Conservation (phyloP, 805 yeast genomes). For the Ogataea corticis region DNA sequence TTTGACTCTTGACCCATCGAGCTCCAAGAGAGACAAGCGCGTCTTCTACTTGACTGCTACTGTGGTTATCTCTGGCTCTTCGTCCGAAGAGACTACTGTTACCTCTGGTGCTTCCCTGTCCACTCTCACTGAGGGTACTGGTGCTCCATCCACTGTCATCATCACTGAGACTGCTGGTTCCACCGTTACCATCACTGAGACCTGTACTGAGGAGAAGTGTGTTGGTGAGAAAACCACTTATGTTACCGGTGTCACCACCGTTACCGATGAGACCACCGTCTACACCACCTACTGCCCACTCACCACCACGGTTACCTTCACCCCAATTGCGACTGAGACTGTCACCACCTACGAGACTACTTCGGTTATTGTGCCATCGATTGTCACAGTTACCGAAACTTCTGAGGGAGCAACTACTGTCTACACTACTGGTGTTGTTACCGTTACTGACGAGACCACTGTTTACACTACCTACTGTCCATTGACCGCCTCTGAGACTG, state of each 20-base stretch:
- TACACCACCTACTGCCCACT: slow-evolving; percentile 40
- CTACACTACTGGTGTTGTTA: slow-evolving; percentile 23
- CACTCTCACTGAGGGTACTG: slow-evolving; percentile 2
- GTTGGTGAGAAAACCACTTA: slow-evolving; percentile 24
- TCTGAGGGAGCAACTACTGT: slow-evolving; percentile 13
- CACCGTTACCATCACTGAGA: slow-evolving; percentile 22
- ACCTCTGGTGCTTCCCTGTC: slow-evolving; percentile 7
- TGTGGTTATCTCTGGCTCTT: slow-evolving; percentile 13
- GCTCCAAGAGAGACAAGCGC: slow-evolving; percentile 25
- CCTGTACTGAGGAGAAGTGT: slow-evolving; percentile 26
- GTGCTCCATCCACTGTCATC: slow-evolving; percentile 13
- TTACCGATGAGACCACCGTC: slow-evolving; percentile 26
- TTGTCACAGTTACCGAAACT: slow-evolving; percentile 22
- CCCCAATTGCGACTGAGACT: slow-evolving; percentile 19
- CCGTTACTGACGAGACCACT: slow-evolving; percentile 17
- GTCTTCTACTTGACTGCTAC: slow-evolving; percentile 28
- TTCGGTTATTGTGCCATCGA: slow-evolving; percentile 13
- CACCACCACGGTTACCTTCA: slow-evolving; percentile 21
- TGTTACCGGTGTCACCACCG: slow-evolving; percentile 30
- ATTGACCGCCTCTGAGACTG: slow-evolving; percentile 12
- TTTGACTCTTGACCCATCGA: slow-evolving; percentile 19
- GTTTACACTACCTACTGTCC: slow-evolving; percentile 9
- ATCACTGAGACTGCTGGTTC: slow-evolving; percentile 19
- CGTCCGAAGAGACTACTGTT: slow-evolving; percentile 7
- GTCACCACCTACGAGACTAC: slow-evolving; percentile 12